Conservation (phyloP, 1,139 yeast genomes). For the Pichia sp. region DNA sequence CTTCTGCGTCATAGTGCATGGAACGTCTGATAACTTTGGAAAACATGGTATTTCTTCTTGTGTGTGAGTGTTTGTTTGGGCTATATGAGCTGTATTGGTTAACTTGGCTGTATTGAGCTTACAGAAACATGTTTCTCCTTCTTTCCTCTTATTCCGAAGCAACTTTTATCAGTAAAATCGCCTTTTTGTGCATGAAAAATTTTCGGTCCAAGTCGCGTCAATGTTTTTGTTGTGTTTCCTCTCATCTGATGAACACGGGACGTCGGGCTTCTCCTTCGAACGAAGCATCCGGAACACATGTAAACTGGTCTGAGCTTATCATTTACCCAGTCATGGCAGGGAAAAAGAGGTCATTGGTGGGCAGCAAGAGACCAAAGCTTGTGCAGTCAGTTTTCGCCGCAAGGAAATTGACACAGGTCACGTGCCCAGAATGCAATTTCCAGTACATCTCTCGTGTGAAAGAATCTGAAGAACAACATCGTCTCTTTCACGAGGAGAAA, state of each 20-base stretch:
- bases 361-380: not conserved
- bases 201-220: not conserved
- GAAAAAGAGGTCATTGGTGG: not conserved
- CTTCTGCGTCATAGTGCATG: slow-evolving; percentile 37
- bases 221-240: not conserved
- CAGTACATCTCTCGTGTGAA: not conserved
- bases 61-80: not conserved
- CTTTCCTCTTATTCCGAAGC: not conserved
- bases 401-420: not conserved
- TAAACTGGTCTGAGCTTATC: not conserved
- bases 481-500: slow-evolving; percentile 44
- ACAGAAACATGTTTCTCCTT: not conserved
- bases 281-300: no score
- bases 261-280: not conserved
- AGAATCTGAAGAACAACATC: slow-evolving; percentile 38
- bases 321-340: not conserved
- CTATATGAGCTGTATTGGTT: not conserved
- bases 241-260: not conserved
- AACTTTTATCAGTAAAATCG: not conserved
- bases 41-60: slow-evolving; percentile 1
- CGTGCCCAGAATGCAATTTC: slow-evolving; percentile 7
- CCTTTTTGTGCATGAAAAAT: not conserved
- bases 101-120: not conserved
- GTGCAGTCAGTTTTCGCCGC: slow-evolving; percentile 4
- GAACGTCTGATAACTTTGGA: slow-evolving; percentile 11